Evolutionary conservation across 2,329 filamentous ascomycete species (phyloP).

Genomic region (Calonectria crousiana): DNA sequence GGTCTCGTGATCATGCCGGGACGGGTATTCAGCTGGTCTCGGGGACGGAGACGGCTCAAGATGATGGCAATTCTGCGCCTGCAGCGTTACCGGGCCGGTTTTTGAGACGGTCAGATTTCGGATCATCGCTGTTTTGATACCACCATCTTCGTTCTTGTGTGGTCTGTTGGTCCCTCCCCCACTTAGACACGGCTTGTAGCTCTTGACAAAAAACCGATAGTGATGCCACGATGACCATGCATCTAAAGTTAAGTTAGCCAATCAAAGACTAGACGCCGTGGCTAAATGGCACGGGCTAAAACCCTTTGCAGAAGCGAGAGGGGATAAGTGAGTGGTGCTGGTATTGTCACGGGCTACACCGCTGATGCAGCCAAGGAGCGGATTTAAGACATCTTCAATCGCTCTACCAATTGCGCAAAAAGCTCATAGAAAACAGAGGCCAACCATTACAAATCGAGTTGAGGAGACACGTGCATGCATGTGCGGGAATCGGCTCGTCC

Average conservation of each 20-base stretch:
- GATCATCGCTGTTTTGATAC: neutral
- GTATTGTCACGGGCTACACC: slow-evolving; percentile 22
- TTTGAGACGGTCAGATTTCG: neutral
- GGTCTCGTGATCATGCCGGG: neutral
- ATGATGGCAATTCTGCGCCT: neutral
- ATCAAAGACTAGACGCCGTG: neutral
- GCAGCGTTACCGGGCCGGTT: neutral
- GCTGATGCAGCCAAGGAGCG: slow-evolving; percentile 34
- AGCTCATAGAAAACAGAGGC: neutral
- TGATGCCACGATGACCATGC: slow-evolving; percentile 1
- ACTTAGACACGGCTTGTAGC: slow-evolving; percentile 1
- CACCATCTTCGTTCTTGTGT: neutral
- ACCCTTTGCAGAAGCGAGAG: slow-evolving; percentile 5
- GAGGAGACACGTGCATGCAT: slow-evolving; percentile 13
- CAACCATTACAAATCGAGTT: neutral
- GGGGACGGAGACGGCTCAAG: neutral
- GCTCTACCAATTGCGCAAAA: slow-evolving; percentile 16
- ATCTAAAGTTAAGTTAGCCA: neutral
- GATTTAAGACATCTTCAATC: slow-evolving; percentile 18
- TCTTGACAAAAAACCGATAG: neutral
- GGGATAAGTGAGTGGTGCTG: neutral
- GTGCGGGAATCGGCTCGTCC: neutral
- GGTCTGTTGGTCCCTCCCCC: neutral
- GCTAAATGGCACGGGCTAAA: neutral
- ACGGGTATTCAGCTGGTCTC: neutral